Evolutionary conservation across 768 basidiomycete species (phyloP), one percentile per base, ranked within the genome.

Genomic region (Leucosporidium yakuticum): DNA sequence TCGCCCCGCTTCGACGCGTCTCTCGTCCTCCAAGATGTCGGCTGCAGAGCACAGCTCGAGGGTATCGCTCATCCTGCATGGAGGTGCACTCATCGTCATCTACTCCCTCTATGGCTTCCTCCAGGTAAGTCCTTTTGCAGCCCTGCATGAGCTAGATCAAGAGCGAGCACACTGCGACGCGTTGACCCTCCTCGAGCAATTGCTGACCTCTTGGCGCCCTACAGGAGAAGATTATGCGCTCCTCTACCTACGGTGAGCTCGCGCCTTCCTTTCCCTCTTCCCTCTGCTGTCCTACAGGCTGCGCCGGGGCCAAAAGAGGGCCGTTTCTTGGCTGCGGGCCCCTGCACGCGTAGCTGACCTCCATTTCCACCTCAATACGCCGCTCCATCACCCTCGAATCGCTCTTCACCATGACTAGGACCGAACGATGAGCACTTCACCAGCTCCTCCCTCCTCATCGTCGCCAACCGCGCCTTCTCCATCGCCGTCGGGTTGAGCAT

Each of bases 151-250:
- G 39, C 39, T 8, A 15, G 29, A 14, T 31, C 11, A 9, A 8
- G 14, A 21, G 17, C 31, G 17, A 29, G 19, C 51, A 54, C 53
- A 27, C 5, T 12, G 14, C 5, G 51, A 27, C 34, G 11, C 31
- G 20, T 48, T 48, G n/a, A 4, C 32, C 4, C 34, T 23, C 32
- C 1, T n/a, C 36, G 39, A 49, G 19, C 66, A 63, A 56, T 73
- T 50, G 68, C 65, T n/a, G 54, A 69, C 3, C 53, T n/a, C n/a
- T n/a, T n/a, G n/a, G n/a, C n/a, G n/a, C n/a, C n/a, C n/a, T 74
- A 27, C 71, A 74, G 49, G 74, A 74, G 64, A 73, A 73, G 74
- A 74, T 74, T 64, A 74, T 74, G 74, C 68, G 69, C 67, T 66
- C 61, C n/a, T 59, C 59, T 32, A 68, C 66, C 3, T 74, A 74